A percentile compares a stretch with the other conserved stretches of the same genome.
Evolutionary conservation across 2,329 filamentous ascomycete genomes (phyloP).

Genomic region (Pseudopyrenochaeta lycopersici): DNA sequence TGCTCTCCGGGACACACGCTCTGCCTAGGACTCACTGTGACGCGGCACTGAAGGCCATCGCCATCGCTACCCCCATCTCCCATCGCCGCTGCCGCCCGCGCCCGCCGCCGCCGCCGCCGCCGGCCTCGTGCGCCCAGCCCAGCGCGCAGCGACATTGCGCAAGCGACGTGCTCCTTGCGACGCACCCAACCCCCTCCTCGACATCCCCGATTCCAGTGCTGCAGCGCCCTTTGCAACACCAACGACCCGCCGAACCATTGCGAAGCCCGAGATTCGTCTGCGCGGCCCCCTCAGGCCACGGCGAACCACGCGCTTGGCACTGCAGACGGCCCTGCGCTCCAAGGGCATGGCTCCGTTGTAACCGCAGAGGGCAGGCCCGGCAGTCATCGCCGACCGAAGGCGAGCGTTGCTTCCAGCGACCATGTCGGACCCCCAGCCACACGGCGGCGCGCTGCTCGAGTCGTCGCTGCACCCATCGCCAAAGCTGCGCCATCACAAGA

Average conservation of each 20-base stretch:
- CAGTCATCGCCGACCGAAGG: background rate
- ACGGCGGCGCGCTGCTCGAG: constrained; percentile 42
- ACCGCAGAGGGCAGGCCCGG: constrained; percentile 3
- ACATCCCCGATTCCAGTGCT: constrained; percentile 5
- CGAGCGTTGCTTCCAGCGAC: constrained; percentile 1
- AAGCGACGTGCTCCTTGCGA: constrained; percentile 32
- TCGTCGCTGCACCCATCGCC: constrained; percentile 41
- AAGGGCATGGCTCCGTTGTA: constrained; percentile 34
- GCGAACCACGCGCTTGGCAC: constrained; percentile 30
- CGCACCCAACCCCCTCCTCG: constrained; percentile 22
- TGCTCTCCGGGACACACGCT: background rate
- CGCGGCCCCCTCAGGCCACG: constrained; percentile 6
- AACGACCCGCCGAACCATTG: constrained; percentile 4
- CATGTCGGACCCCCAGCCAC: constrained; percentile 36
- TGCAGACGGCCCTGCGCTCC: constrained; percentile 13
- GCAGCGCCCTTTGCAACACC: constrained; percentile 10
- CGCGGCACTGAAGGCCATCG: background rate
- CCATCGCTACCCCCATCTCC: background rate
- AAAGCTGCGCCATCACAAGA: constrained; percentile 35
- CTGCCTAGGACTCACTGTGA: background rate
- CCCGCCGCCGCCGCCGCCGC: constrained; percentile 4
- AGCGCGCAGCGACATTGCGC: constrained; percentile 15
- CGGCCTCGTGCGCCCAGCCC: constrained; percentile 2
- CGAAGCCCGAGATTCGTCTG: constrained; percentile 1
- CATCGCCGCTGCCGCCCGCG: constrained; percentile 1